phyloP scores from a whole-genome alignment of 305 asterid genomes.

The Fraxinus latifolia region DNA sequence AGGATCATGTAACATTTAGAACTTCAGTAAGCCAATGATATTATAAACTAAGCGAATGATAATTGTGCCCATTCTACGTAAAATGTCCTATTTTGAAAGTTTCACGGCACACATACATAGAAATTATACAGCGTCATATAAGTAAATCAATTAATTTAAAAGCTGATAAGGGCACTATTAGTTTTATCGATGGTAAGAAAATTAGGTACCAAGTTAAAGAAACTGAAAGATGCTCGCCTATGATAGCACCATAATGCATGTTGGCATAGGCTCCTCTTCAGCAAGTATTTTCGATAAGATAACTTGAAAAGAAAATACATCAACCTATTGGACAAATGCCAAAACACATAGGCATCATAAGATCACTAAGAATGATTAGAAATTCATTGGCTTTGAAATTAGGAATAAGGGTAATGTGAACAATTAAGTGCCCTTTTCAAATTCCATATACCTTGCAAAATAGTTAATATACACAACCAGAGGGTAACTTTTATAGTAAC shows the following conservation, averaged over 20 bases:
- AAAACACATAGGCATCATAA: slow-evolving; percentile 11
- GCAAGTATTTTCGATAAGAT: slow-evolving; percentile 85
- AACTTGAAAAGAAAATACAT: slow-evolving; percentile 76
- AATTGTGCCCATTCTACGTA: not conserved
- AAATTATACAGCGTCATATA: not conserved
- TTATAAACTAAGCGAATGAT: not conserved
- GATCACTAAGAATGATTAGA: not conserved
- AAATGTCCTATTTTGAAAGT: not conserved
- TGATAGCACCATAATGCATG: slow-evolving; percentile 83
- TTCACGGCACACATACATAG: not conserved
- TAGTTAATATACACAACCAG: not conserved
- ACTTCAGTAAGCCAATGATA: not conserved
- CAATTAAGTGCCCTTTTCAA: slow-evolving; percentile 8
- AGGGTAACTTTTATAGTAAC: not conserved
- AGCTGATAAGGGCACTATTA: not conserved
- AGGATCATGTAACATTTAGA: not conserved
- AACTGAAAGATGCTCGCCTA: slow-evolving; percentile 40
- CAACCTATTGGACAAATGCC: slow-evolving; percentile 50
- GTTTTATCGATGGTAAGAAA: slow-evolving; percentile 8
- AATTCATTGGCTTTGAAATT: slow-evolving; percentile 3
- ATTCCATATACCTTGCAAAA: slow-evolving; percentile 2
- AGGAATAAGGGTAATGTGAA: not conserved
- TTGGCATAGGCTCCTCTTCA: slow-evolving; percentile 79
- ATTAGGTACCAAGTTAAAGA: slow-evolving; percentile 5
- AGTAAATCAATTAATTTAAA: not conserved